Conservation (phyloP, 495 filamentous ascomycete species). For the Neurospora sp. region DNA sequence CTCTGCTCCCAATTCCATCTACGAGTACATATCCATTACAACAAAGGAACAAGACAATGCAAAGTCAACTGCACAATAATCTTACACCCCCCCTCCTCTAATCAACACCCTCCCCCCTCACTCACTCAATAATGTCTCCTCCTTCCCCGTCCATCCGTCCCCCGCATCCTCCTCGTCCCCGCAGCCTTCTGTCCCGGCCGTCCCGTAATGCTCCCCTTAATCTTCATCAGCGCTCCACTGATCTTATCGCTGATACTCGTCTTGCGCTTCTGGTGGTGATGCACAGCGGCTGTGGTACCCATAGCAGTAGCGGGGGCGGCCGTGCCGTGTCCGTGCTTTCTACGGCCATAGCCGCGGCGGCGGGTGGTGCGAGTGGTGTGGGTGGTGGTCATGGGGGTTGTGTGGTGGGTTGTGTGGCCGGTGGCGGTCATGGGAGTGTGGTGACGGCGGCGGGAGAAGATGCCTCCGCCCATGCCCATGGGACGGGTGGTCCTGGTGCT, state of each 20-base stretch:
- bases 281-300: conserved; percentile 7
- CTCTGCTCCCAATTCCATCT: not conserved
- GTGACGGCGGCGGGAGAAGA: not conserved
- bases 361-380: conserved; percentile 7
- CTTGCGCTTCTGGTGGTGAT: conserved; percentile 48
- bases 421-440: not conserved
- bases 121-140: not conserved
- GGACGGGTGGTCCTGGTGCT: no score
- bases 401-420: not conserved
- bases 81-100: not conserved
- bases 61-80: not conserved
- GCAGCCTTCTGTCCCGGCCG: conserved; percentile 61
- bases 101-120: not conserved
- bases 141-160: conserved; percentile 53
- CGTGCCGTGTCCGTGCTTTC: conserved; percentile 5
- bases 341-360: conserved; percentile 4
- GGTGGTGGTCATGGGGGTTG: conserved; percentile 1
- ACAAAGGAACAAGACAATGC: not conserved
- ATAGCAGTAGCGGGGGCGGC: conserved; percentile 6
- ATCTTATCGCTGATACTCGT: conserved; percentile 57
- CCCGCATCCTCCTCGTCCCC: conserved; percentile 60
- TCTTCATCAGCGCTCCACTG: conserved; percentile 54
- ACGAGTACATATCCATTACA: not conserved
- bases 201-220: conserved; percentile 52
- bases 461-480: not conserved